phyloP scores from a whole-genome alignment of 176 grass and related monocot species.

The Rhipidocladum racemiflorum region DNA sequence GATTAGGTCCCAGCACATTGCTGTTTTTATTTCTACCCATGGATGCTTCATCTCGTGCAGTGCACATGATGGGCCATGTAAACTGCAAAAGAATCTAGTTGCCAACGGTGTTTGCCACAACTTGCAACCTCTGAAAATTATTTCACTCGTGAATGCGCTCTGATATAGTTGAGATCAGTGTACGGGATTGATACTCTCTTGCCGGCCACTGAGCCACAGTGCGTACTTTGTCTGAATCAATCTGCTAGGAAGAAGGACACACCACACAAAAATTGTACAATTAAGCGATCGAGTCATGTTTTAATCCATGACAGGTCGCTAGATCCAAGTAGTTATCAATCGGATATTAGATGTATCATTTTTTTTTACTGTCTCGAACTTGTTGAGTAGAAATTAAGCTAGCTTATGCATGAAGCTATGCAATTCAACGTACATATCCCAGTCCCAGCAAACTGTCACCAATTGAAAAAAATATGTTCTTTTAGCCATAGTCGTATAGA shows the following conservation, averaged over 20 bases:
- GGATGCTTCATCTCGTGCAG: slow-evolving; percentile 60
- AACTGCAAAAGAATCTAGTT: slow-evolving; percentile 44
- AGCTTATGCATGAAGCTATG: too few species aligned
- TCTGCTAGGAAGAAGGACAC: background rate
- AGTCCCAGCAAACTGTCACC: too few species aligned
- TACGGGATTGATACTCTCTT: slow-evolving; percentile 37
- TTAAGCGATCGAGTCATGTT: too few species aligned
- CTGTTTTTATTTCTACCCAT: slow-evolving; percentile 29
- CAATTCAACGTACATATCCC: too few species aligned
- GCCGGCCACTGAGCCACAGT: slow-evolving; percentile 9
- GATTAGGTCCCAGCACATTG: slow-evolving; percentile 20
- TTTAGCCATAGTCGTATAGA: too few species aligned
- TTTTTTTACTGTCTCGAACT: too few species aligned
- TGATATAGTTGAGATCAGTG: slow-evolving; percentile 7
- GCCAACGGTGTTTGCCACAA: slow-evolving; percentile 7
- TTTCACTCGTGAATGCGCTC: slow-evolving; percentile 43
- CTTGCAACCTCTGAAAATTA: slow-evolving; percentile 36
- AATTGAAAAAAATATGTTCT: too few species aligned
- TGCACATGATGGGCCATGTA: slow-evolving; percentile 55
- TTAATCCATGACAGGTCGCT: too few species aligned
- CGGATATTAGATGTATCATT: too few species aligned
- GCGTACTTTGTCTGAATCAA: background rate
- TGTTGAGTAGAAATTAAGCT: too few species aligned
- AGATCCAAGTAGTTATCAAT: too few species aligned
- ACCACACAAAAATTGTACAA: too few species aligned